Base-by-base conservation (phyloP, 2,329 filamentous ascomycete species). In the Aspergillus sclerotialis region DNA sequence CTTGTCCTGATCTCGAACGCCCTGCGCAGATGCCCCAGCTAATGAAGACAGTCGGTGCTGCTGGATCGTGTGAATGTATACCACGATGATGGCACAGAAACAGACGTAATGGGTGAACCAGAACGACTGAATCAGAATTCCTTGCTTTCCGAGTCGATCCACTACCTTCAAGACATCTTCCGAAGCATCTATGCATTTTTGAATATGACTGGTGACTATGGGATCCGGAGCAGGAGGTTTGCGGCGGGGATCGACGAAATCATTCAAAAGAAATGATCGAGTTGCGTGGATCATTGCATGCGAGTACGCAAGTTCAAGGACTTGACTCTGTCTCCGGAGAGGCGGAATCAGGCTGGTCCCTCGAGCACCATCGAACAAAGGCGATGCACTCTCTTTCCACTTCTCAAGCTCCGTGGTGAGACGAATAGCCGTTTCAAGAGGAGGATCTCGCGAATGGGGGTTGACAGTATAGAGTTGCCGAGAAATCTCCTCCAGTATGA, bases 401-500 rank as follows among this genome's bases (percentile, higher is more conserved):
- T 44, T 49, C 37, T 60, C 57, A 9, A 62, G 43, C 30, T 60
- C 54, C 0, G 49, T 47, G 7, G 54, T 59, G 14, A 62, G 55
- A 12, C 56, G 53, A 11, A 52, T 45, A 18, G 56, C 57, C 7
- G 50, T 53, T 33, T 60, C 56, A 2, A 61, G 41, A 0, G 57
- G 51, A 1, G 54, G 49, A 28, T 53, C 49, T 15, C 49, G 48
- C 10, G 50, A 51, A 10, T 44, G 42, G 8, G 55, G 47, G 15
- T 54, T 60, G 12, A 60, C 53, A 2, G 58, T 59, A 33, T 61
- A 61, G 33, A 64, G 50, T 55, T 70, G 29, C 55, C 69, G 47
- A 65, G 73, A 46, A 55, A 70, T 33, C 67, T 64, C 25, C 64
- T 54, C 24, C 59, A 68, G 35, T n/a, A 75, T 67, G 33, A 72